Evolutionary conservation across 495 filamentous ascomycete species (phyloP).

Genomic region (Trichoderma orchidacearum): DNA sequence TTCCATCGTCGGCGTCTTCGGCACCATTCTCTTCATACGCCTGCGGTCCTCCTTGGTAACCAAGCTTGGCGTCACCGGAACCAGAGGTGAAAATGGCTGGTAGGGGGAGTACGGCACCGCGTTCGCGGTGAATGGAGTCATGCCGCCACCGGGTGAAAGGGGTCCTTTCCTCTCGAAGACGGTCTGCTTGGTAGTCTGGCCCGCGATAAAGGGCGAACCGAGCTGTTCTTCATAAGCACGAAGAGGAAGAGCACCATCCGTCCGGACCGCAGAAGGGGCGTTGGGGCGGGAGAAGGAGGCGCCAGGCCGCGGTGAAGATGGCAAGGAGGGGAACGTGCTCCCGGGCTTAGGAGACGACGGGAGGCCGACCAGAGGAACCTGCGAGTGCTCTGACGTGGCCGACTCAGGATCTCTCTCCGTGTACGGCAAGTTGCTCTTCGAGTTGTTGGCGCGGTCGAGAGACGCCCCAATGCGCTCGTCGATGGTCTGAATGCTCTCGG

Average conservation of each 20-base stretch:
- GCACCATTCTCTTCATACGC: slow-evolving; percentile 45
- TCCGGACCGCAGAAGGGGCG: slow-evolving; percentile 25
- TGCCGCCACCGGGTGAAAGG: slow-evolving; percentile 30
- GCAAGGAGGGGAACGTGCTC: slow-evolving; percentile 30
- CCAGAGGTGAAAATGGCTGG: slow-evolving; percentile 79
- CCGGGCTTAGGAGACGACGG: slow-evolving; percentile 32
- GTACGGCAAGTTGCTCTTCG: slow-evolving; percentile 14
- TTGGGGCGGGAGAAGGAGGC: slow-evolving; percentile 22
- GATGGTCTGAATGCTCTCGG: slow-evolving; percentile 31
- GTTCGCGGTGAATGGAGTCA: slow-evolving; percentile 57
- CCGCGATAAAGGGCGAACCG: slow-evolving; percentile 25
- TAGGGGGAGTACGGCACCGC: slow-evolving; percentile 79
- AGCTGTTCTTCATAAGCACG: slow-evolving; percentile 46
- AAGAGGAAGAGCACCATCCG: slow-evolving; percentile 42
- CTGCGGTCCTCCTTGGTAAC: slow-evolving; percentile 65
- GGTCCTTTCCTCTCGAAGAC: slow-evolving; percentile 55
- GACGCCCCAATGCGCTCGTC: slow-evolving; percentile 31
- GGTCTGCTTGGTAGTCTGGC: slow-evolving; percentile 57
- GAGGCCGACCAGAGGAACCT: slow-evolving; percentile 26
- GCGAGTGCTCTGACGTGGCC: slow-evolving; percentile 26
- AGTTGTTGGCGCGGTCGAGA: slow-evolving; percentile 17
- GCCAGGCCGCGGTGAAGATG: slow-evolving; percentile 28
- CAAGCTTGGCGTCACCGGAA: slow-evolving; percentile 73
- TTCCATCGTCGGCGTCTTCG: slow-evolving; percentile 37
- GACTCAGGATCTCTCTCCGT: slow-evolving; percentile 24